Evolutionary conservation across 805 yeast species (phyloP).

Genomic region (Lachancea thermotolerans): DNA sequence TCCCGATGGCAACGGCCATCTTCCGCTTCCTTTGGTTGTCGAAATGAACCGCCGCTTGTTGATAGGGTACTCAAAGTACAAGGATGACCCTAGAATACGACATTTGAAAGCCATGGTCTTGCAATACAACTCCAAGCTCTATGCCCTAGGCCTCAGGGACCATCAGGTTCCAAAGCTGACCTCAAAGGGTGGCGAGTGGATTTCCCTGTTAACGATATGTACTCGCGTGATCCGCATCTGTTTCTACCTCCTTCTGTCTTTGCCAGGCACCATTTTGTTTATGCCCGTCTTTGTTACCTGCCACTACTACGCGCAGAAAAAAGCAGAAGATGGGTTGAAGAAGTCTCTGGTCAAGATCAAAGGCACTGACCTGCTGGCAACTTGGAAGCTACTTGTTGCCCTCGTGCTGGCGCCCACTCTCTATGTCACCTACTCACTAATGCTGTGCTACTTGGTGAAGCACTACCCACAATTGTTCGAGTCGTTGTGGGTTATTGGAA

Average conservation of each 20-base stretch:
- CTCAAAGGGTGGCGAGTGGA: slow-evolving; percentile 40
- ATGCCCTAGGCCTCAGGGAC: slow-evolving; percentile 58
- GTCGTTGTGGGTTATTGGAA: slow-evolving; percentile 31
- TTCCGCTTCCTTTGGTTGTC: slow-evolving; percentile 72
- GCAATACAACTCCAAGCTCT: slow-evolving; percentile 59
- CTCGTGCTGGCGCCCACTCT: slow-evolving; percentile 79
- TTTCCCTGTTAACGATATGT: slow-evolving; percentile 44
- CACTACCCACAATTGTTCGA: slow-evolving; percentile 18
- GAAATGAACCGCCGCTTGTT: slow-evolving; percentile 85
- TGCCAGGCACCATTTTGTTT: slow-evolving; percentile 82
- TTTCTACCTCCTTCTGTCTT: slow-evolving; percentile 50
- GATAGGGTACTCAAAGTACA: slow-evolving; percentile 71
- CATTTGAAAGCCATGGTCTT: slow-evolving; percentile 56
- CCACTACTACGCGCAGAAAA: slow-evolving; percentile 58
- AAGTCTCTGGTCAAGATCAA: slow-evolving; percentile 84
- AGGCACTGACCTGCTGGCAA: slow-evolving; percentile 87
- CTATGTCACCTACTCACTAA: slow-evolving; percentile 65
- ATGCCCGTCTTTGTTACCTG: slow-evolving; percentile 80
- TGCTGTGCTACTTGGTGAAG: slow-evolving; percentile 32
- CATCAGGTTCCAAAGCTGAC: slow-evolving; percentile 55
- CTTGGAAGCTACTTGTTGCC: slow-evolving; percentile 89
- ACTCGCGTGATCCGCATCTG: slow-evolving; percentile 47
- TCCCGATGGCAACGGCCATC: slow-evolving; percentile 17
- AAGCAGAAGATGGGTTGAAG: slow-evolving; percentile 76
- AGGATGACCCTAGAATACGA: slow-evolving; percentile 64